Percentiles rank a stretch among this genome's conserved stretches.
Conservation (phyloP, 164 flowering plant species). For the Dillenia turbinata region DNA sequence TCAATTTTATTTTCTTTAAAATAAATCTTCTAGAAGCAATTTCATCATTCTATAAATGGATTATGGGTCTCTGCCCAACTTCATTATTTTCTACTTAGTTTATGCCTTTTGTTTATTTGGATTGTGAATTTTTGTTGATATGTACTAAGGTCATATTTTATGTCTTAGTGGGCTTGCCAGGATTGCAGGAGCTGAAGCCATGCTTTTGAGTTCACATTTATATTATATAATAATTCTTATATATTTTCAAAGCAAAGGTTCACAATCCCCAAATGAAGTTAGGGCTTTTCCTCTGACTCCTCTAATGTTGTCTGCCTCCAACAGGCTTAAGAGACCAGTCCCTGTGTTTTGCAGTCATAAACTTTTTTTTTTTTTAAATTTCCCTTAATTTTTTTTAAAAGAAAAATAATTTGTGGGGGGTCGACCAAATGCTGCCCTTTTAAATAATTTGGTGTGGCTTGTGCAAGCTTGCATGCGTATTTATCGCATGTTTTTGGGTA, state of each 20-base stretch:
- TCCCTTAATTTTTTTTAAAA: constrained; percentile 16
- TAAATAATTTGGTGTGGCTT: background rate
- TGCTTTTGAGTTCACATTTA: constrained; percentile 18
- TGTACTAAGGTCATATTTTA: background rate
- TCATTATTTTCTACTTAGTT: background rate
- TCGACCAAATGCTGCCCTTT: too few relatives aligned
- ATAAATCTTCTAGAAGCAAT: too few relatives aligned
- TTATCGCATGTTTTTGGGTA: constrained; percentile 23
- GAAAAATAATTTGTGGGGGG: background rate
- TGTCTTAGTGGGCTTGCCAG: constrained; percentile 21
- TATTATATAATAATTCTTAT: constrained; percentile 1
- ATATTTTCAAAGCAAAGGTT: background rate
- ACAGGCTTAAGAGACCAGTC: too few relatives aligned
- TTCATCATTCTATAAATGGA: too few relatives aligned
- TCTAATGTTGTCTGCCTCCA: constrained; percentile 10
- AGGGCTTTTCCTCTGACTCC: constrained; percentile 11
- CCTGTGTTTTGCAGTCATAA: too few relatives aligned
- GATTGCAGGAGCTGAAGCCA: constrained; percentile 40
- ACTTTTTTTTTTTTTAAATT: constrained; percentile 1
- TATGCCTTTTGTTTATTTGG: constrained; percentile 4
- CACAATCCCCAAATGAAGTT: constrained; percentile 26
- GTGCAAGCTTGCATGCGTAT: constrained; percentile 36
- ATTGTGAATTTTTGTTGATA: background rate
- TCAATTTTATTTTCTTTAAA: too few relatives aligned
- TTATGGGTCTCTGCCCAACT: background rate